A percentile compares a stretch with the other conserved stretches of the same genome.
Evolutionary conservation across 2,329 filamentous ascomycete genomes (phyloP).

Genomic region (Sarocladium strictum): DNA sequence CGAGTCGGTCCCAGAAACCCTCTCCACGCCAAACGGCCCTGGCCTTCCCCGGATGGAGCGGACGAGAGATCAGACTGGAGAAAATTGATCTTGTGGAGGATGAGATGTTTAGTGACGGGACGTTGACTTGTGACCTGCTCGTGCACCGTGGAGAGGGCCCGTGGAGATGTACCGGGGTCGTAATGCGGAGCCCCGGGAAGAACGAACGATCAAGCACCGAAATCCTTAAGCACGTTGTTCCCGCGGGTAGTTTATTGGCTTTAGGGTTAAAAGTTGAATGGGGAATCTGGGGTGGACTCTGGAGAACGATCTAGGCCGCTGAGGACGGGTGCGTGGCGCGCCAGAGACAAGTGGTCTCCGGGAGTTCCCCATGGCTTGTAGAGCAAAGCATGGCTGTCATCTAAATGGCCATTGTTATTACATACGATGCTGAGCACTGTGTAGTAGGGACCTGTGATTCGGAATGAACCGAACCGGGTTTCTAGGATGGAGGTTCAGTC

Average conservation of each 20-base stretch:
- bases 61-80: neutral
- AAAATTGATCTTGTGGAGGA: neutral
- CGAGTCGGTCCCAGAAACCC: neutral
- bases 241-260: neutral
- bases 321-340: neutral
- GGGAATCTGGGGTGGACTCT: neutral
- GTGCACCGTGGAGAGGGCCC: neutral
- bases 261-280: neutral
- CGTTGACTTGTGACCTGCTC: neutral
- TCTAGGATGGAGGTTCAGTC: too few species aligned
- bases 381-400: too few species aligned
- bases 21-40: neutral
- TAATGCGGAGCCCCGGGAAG: neutral
- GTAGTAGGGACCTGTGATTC: too few species aligned
- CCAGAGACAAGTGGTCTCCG: too few species aligned
- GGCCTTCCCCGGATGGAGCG: neutral
- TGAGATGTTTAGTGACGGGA: neutral
- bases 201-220: neutral
- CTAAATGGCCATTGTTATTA: too few species aligned
- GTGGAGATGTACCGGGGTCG: neutral
- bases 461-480: too few species aligned
- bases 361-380: neutral
- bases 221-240: neutral
- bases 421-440: too few species aligned
- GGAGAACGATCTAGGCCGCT: neutral